Percentiles rank a stretch among this genome's conserved stretches.
Conservation (phyloP, 345 rosid genomes). For the Gossypium mustelinum region DNA sequence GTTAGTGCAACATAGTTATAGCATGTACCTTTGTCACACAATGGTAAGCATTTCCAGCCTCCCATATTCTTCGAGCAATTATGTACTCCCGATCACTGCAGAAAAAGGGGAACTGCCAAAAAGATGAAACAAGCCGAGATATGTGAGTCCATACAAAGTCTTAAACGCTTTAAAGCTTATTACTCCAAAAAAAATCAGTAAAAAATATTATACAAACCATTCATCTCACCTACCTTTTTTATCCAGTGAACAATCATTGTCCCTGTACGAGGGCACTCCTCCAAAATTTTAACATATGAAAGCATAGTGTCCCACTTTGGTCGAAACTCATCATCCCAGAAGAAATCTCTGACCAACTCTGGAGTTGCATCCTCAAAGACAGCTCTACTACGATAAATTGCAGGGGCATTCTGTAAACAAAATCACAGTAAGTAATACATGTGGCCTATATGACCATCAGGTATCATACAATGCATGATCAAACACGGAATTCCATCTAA, state of each 20-base stretch:
- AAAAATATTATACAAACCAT: neutral
- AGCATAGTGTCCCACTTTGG: conserved; percentile 98
- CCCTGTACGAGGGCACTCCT: conserved; percentile 72
- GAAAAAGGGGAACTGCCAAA: conserved; percentile 90
- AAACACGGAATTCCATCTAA: conserved; percentile 3
- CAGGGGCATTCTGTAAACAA: conserved; percentile 58
- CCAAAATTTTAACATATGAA: conserved; percentile 58
- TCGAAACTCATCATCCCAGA: conserved; percentile 97
- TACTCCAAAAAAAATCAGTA: neutral
- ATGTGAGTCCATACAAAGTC: neutral
- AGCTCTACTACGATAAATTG: conserved; percentile 68
- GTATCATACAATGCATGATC: neutral
- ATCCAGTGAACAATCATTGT: conserved; percentile 75
- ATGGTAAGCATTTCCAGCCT: conserved; percentile 66
- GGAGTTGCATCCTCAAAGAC: conserved; percentile 93
- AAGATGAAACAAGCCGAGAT: conserved; percentile 9
- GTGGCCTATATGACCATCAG: neutral
- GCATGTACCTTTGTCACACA: conserved; percentile 82
- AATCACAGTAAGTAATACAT: conserved; percentile 10
- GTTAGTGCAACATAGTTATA: neutral
- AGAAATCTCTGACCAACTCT: conserved; percentile 90
- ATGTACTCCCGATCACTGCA: conserved; percentile 95
- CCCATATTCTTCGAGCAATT: conserved; percentile 91
- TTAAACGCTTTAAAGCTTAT: neutral
- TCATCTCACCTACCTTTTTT: conserved; percentile 52